Conservation (phyloP, 306 rosid genomes). For the Luffa acutangula region DNA sequence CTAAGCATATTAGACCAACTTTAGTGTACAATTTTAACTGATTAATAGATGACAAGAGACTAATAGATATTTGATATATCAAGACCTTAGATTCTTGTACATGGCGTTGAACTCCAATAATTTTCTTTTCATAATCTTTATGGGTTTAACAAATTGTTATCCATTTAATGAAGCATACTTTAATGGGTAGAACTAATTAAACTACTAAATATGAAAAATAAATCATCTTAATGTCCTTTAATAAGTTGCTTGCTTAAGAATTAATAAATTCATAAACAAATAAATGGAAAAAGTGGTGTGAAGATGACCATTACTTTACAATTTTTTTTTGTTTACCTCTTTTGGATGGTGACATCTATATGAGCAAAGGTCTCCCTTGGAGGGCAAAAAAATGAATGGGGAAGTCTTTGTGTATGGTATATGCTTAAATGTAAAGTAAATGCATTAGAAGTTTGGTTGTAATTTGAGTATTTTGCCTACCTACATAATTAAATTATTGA, state of each 20-base stretch:
- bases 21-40: not conserved
- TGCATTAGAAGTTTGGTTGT: not conserved
- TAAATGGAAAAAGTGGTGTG: not conserved
- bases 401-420: not conserved
- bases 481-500: not conserved
- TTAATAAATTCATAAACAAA: not conserved
- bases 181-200: not conserved
- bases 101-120: too few relatives aligned
- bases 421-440: conserved; percentile 1
- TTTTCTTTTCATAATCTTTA: not conserved
- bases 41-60: too few relatives aligned
- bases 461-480: not conserved
- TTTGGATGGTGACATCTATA: not conserved
- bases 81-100: not conserved
- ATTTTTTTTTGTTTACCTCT: not conserved
- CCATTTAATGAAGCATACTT: not conserved
- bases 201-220: not conserved
- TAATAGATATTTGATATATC: not conserved
- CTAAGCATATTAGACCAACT: not conserved
- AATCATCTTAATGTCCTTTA: not conserved
- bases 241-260: not conserved
- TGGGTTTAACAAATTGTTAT: not conserved
- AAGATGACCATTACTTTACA: not conserved
- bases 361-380: not conserved
- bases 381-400: not conserved